Conservation (phyloP, 2,329 filamentous ascomycete genomes). For the Aulographum hederae region DNA sequence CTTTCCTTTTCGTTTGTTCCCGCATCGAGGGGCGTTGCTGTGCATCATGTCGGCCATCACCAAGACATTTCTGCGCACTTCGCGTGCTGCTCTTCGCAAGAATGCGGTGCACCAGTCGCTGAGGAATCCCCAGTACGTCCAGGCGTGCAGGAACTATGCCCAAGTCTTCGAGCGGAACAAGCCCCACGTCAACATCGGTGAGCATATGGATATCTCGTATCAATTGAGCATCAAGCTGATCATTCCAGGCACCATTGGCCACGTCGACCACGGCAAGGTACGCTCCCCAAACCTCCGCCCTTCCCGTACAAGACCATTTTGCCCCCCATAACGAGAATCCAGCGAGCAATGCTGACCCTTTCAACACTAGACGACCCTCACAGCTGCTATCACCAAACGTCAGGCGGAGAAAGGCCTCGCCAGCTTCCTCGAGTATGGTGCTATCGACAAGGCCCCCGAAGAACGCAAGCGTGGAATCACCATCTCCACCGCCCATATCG, state of each 20-base stretch:
- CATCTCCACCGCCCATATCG: conserved; percentile 95
- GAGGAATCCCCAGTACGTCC: conserved; percentile 53
- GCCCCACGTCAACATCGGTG: conserved; percentile 97
- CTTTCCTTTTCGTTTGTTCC: not conserved
- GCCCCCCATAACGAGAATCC: no score
- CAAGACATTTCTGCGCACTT: conserved; percentile 68
- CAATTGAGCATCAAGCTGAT: no score
- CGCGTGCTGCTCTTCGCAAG: conserved; percentile 55
- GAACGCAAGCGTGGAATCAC: conserved; percentile 99
- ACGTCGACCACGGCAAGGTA: conserved; percentile 99
- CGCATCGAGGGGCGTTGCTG: conserved; percentile 9
- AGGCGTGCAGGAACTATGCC: conserved; percentile 44
- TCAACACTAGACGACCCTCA: conserved; percentile 67
- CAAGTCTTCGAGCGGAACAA: conserved; percentile 69
- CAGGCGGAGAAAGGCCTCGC: conserved; percentile 89
- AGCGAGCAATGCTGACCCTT: not conserved
- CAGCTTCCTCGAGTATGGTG: conserved; percentile 88
- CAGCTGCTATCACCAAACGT: conserved; percentile 95
- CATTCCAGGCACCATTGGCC: conserved; percentile 74
- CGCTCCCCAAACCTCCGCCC: conserved; percentile 6
- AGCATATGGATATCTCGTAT: no score
- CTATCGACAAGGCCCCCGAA: conserved; percentile 98
- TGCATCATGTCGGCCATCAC: conserved; percentile 63
- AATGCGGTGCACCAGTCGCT: conserved; percentile 47
- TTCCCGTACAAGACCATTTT: no score